Base-by-base conservation (phyloP, 129 eudicot genomes). In the Silybum marianum region DNA sequence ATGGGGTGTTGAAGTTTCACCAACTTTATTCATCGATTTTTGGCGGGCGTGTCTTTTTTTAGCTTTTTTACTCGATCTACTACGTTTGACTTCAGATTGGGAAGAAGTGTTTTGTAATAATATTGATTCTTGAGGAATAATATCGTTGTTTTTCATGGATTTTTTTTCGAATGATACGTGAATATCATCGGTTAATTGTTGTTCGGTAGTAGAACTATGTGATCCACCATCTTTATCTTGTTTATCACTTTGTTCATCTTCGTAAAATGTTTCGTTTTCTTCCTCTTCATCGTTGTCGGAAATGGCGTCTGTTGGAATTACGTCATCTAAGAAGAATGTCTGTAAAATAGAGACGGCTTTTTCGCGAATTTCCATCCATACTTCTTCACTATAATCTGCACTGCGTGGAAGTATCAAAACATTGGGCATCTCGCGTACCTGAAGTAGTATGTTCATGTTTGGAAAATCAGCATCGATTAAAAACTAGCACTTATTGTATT, bases 301-400 rank as follows among this genome's bases (percentile, higher is more conserved):
- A 76, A 89, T 86, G 72, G 97, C 93, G 70, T 87, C 87, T 5
- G 82, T 83, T 68, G 99, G 97, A 71, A 90, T 71, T 34, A 78
- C 74, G 71, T 90, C 93, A 75, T 93, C 98, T 67, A 88, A 75
- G 86, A 96, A 91, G 86, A 84, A 93, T 18, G 87, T 80, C 73
- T 93, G 98, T 63, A 96, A 82, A 77, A 96, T 88, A 74, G 97
- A 87, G 51, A 90, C 86, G 1, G 97, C 91, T 78, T 96, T 96
- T 84, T 96, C 99, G 85, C 99, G 90, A 68, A 96, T 96, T 84
- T 96, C 99, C 90, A 90, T 85, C 99, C 99, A 96, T 13, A 91
- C 99, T 88, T 96, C 99, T 88, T 96, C 99, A 85, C 99, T 96
- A 46, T 93, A 96, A 81, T 96, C 99, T 54, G 99, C 99, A 89